Conservation (phyloP, 2,329 filamentous ascomycete genomes). For the Alternaria sp. region DNA sequence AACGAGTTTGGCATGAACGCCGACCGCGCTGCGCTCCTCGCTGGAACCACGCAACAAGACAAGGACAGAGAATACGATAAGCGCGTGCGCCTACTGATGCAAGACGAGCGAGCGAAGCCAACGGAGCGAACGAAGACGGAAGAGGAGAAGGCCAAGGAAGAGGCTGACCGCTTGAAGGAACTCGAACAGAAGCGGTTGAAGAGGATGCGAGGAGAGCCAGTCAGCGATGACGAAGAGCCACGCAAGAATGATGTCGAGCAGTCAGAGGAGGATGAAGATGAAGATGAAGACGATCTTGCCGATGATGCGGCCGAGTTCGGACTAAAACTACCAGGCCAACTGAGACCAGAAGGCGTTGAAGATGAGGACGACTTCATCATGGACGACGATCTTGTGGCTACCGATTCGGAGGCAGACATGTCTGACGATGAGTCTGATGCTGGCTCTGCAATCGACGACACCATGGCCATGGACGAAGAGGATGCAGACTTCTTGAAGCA, state of each 20-base stretch:
- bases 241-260: slow-evolving; percentile 47
- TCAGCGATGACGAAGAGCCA: slow-evolving; percentile 70
- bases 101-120: slow-evolving; percentile 84
- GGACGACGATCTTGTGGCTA: slow-evolving; percentile 86
- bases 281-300: slow-evolving; percentile 34
- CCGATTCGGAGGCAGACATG: slow-evolving; percentile 65
- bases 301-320: slow-evolving; percentile 69
- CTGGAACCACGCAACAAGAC: slow-evolving; percentile 66
- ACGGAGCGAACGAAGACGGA: slow-evolving; percentile 81
- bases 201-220: slow-evolving; percentile 86
- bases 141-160: slow-evolving; percentile 63
- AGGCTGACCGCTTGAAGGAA: slow-evolving; percentile 76
- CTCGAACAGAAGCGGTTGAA: slow-evolving; percentile 82
- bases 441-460: slow-evolving; percentile 43
- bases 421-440: slow-evolving; percentile 38
- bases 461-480: slow-evolving; percentile 53
- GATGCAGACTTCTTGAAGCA: slow-evolving; percentile 57
- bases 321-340: slow-evolving; percentile 61
- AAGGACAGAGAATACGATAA: slow-evolving; percentile 89
- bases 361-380: slow-evolving; percentile 95
- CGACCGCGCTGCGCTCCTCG: slow-evolving; percentile 66
- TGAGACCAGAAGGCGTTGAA: slow-evolving; percentile 62
- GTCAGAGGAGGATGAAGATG: slow-evolving; percentile 44
- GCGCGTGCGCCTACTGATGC: slow-evolving; percentile 78
- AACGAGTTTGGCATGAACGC: slow-evolving; percentile 60